Base-by-base conservation (phyloP, 495 filamentous ascomycete genomes). In the Podospora tetraspora region DNA sequence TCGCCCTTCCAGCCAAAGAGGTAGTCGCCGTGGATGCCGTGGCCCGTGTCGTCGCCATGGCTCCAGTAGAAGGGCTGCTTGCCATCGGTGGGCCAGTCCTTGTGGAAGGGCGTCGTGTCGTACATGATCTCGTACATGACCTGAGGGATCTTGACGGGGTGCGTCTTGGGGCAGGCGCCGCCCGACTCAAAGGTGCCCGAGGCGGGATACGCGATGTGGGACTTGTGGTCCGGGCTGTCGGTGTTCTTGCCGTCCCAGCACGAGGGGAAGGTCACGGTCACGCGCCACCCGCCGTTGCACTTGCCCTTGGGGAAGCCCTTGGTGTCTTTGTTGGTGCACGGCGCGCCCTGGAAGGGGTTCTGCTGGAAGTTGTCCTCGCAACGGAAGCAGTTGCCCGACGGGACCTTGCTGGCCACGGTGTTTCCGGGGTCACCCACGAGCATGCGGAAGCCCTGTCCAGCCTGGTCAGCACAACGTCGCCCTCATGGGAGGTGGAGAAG, bases 201-300 rank as follows among this genome's bases (percentile, higher is more conserved):
- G 21, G 75, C 74, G 16, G 79, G 78, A 72, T 80, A 79, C 59
- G 73, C 73, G 66, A 82, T 75, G 74, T 87, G 85, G 19, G 78
- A 78, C 66, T 80, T 79, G 75, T 86, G 85, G 73, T 87, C 82
- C 16, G 81, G 78, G 63, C 78, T 84, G 74, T 85, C 84, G 9
- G 83, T 74, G 71, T 85, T 85, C 73, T 82, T 80, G 61, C 84
- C 85, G 72, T 87, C 84, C 84, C 84, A 86, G 75, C 82, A 82
- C 63, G 82, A 75, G 19, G 83, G 83, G 75, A 85, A 85, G 64
- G 83, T 82, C 67, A 84, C 81, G 24, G 81, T 79, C 2, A 80
- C 72, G 72, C 83, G 81, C 72, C 83, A 81, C 32, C 80, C 80
- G 43, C 72, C 82, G 32, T 72, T 70, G 72, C 83, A 84, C 0